Evolutionary conservation across 2,329 filamentous ascomycete species (phyloP).

Genomic region (Plectosphaerella cucumerina): DNA sequence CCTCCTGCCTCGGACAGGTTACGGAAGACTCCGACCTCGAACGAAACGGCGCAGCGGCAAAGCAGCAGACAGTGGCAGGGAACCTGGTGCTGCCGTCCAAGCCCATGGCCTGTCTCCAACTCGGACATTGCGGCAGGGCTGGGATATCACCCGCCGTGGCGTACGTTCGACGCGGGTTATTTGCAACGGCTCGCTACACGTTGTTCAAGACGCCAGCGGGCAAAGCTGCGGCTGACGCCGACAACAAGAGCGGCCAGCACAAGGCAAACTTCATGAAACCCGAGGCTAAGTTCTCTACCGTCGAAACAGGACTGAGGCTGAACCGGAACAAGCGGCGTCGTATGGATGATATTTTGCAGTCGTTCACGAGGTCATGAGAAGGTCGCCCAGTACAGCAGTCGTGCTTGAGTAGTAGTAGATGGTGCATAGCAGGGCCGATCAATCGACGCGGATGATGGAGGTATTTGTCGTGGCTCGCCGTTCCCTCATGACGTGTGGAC

Average conservation of each 20-base stretch:
- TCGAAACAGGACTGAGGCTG: slow-evolving; percentile 13
- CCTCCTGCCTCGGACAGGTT: slow-evolving; percentile 33
- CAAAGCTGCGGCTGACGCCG: slow-evolving; percentile 16
- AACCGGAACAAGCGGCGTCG: slow-evolving; percentile 27
- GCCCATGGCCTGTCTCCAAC: slow-evolving; percentile 30
- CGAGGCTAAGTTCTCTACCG: slow-evolving; percentile 6
- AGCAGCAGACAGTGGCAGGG: slow-evolving; percentile 24
- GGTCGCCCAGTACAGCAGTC: too few relatives aligned
- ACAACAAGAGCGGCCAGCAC: slow-evolving; percentile 2
- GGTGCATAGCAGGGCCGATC: too few relatives aligned
- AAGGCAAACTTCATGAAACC: slow-evolving; percentile 9
- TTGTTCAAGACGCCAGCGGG: slow-evolving; percentile 17
- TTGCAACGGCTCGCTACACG: slow-evolving; percentile 25
- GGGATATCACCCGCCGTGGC: slow-evolving; percentile 28
- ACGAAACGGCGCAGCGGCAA: slow-evolving; percentile 13
- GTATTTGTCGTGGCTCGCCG: too few relatives aligned
- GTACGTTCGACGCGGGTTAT: slow-evolving; percentile 30
- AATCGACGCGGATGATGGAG: too few relatives aligned
- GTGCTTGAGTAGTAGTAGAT: too few relatives aligned
- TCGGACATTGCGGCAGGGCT: slow-evolving; percentile 30
- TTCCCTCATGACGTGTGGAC: too few relatives aligned
- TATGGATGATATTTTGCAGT: slow-evolving; percentile 28
- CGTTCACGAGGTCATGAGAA: slow-evolving; percentile 12
- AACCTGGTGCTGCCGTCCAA: slow-evolving; percentile 33
- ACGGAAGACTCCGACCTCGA: slow-evolving; percentile 28